These are phyloP conservation scores for Gloeostereum incarnatum DNA, from an alignment of 768 basidiomycete genomes.

Conservation along the genomic window DNA sequence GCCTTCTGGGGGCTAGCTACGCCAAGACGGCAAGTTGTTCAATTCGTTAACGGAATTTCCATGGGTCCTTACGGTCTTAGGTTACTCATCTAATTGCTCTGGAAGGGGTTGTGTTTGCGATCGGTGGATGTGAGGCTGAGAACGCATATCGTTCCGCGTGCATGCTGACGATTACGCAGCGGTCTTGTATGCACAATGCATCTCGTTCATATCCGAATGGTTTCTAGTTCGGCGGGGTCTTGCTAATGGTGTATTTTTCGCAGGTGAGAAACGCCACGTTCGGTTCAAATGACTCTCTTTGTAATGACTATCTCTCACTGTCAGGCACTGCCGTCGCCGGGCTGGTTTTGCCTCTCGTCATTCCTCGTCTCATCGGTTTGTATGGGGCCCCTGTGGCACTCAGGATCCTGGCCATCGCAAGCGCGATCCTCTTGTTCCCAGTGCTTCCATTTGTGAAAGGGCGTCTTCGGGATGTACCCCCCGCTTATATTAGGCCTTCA, in stretches of 20 bases:
- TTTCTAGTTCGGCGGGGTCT: constrained; percentile 19
- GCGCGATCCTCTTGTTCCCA: constrained; percentile 11
- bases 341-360: constrained; percentile 14
- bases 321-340: constrained; percentile 18
- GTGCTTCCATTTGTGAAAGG: constrained; percentile 15
- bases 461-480: constrained; percentile 15
- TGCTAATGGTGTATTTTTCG: constrained; percentile 21
- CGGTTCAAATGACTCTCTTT: too few species aligned
- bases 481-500: too few species aligned
- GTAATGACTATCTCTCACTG: not conserved
- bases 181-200: constrained; percentile 14
- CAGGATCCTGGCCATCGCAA: constrained; percentile 13
- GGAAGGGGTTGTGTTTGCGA: constrained; percentile 17
- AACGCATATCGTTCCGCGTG: not conserved
- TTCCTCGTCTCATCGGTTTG: constrained; percentile 15
- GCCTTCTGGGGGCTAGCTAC: constrained; percentile 17
- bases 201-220: constrained; percentile 22
- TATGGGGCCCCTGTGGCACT: constrained; percentile 15
- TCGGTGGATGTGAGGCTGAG: constrained; percentile 18
- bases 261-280: too few species aligned
- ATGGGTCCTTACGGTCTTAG: constrained; percentile 1
- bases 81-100: constrained; percentile 12
- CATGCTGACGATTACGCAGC: not conserved
- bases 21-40: constrained; percentile 8
- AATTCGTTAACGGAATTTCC: not conserved